Base-by-base conservation (phyloP, 495 filamentous ascomycete species). In the Penicillium macrosclerotiorum region DNA sequence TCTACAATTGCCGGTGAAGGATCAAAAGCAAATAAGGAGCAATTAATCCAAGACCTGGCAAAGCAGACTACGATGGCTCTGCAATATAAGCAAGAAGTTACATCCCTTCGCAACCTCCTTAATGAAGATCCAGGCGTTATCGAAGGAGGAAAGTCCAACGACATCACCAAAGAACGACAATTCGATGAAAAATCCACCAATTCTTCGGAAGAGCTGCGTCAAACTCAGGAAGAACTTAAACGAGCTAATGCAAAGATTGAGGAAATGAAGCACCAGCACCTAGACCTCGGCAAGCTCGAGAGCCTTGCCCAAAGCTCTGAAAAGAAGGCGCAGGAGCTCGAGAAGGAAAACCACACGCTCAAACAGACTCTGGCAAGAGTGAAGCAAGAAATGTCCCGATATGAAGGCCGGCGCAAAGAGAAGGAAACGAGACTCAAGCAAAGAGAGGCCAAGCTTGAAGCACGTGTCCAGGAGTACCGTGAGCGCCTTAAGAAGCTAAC, bases 61-160 rank as follows among this genome's bases (percentile, higher is more conserved):
- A 77, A 80, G 49, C 84, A 88, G 53, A 89, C 81, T 3, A 77
- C 79, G 6, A 62, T 89, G n/a, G 78, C 82, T 16, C 52, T 80
- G 17, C 76, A 83, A 33, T 88, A 88, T 60, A 86, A 82, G 52
- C 70, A 78, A 27, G 81, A 86, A 39, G 82, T 84, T 9, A 79
- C 79, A 30, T 73, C 79, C 31, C 67, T 91, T 20, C 71, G 65
- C 71, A 82, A 60, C 46, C 52, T 41, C 30, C 76, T 57, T 47
- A n/a, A n/a, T n/a, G 88, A 61, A 61, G 75, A 59, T 55, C 75
- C 53, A 53, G 74, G 63, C 31, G 68, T 73, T 53, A 69, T 65
- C 20, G 68, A 46, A 22, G 52, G 74, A 52, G 44, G 67, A 48
- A 46, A 78, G 16, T 45, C 53, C 29, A 45, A 71, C 3, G 72